Evolutionary conservation across 805 yeast species (phyloP), one percentile per base, ranked within the genome.

Genomic region (Ogataea paraovalis): DNA sequence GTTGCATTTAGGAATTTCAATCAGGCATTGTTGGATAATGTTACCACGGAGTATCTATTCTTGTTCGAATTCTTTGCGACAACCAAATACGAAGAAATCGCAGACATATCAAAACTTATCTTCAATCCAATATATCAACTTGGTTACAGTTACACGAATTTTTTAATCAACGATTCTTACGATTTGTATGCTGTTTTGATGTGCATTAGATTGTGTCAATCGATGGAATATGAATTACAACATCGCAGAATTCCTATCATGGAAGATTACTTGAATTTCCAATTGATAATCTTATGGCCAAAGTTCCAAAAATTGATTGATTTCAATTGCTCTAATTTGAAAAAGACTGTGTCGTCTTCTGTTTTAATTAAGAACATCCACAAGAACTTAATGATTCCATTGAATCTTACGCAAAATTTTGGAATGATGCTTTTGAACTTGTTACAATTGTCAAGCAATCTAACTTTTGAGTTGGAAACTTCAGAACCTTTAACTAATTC

Each of bases 121-220:
- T 83, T 82, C 57, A 70, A 69, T 30, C 78, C 79, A 2, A 75
- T 84, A 0, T 78, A 78, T 46, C 68, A 68, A 9, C 55, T 76
- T 28, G 82, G 87, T 2, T 62, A 71, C 20, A 66, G 63, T 14
- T 79, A 76, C 59, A 71, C 84, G 10, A 72, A 72, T 46, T 57
- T 54, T 48, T 50, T 75, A 50, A 47, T 66, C 56, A 43, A 63
- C 60, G 59, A 64, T 3, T 73, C 80, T 1, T 83, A 72, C 59
- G 99, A 94, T 62, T 78, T 82, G 1, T 87, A 82, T 64, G 97
- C 96, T 0, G 71, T 89, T 2, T 68, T 94, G 41, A 73, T 90
- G 5, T 78, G 86, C 57, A 87, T 92, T 27, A 72, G 96, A 44
- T 65, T 89, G 27, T 72, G 83, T 1, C 91, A 87, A 52, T 73